Evolutionary conservation across 495 filamentous ascomycete genomes (phyloP).

Genomic region (Aspergillus nidulans): DNA sequence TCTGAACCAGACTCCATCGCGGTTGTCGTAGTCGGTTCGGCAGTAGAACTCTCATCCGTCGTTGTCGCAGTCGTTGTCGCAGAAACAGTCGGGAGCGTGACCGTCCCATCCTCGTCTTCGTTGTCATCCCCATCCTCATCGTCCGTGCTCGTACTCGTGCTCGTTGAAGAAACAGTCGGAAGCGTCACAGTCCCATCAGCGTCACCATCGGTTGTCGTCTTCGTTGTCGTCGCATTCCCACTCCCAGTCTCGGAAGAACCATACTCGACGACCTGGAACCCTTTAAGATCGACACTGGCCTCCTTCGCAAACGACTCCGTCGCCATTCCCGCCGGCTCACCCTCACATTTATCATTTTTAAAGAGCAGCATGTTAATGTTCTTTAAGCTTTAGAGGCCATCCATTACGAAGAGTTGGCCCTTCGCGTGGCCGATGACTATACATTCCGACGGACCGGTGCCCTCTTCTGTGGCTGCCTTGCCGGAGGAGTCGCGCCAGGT

Average conservation of each 20-base stretch:
- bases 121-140: not conserved
- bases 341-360: constrained; percentile 15
- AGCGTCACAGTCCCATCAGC: not conserved
- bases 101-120: not conserved
- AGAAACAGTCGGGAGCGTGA: not conserved
- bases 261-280: constrained; percentile 18
- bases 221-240: not conserved
- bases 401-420: constrained; percentile 18
- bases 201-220: not conserved
- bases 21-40: not conserved
- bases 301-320: constrained; percentile 16
- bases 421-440: constrained; percentile 17
- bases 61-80: not conserved
- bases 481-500: constrained; percentile 18
- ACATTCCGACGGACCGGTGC: constrained; percentile 18
- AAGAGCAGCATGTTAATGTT: constrained; percentile 25
- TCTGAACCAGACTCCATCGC: not conserved
- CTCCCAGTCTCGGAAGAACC: not conserved
- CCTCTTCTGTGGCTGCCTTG: constrained; percentile 7
- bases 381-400: constrained; percentile 14
- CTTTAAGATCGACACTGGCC: constrained; percentile 9
- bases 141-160: not conserved
- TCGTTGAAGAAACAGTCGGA: not conserved
- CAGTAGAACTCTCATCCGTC: not conserved
- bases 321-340: constrained; percentile 14